Conservation (phyloP, 768 basidiomycete genomes). For the Kwoniella bestiolae region DNA sequence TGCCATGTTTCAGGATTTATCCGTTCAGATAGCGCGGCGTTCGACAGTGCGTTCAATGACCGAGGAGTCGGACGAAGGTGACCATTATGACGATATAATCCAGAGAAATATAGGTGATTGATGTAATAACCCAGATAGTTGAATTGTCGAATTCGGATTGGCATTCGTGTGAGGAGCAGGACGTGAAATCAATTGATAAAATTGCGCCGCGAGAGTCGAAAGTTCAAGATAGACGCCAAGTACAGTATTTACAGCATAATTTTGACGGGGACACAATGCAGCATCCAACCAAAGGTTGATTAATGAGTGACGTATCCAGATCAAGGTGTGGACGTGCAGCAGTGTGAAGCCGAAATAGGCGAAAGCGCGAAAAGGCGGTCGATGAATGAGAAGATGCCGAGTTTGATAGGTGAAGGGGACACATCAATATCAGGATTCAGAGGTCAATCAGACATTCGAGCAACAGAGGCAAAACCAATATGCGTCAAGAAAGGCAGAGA, state of each 20-base stretch:
- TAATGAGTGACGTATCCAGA: not conserved
- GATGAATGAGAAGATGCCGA: not conserved
- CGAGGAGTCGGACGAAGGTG: too few species aligned
- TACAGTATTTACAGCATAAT: not conserved
- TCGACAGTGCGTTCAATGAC: too few species aligned
- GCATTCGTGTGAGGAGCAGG: not conserved
- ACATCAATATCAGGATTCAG: not conserved
- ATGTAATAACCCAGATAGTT: not conserved
- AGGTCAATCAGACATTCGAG: not conserved
- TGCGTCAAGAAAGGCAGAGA: not conserved
- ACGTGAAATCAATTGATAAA: not conserved
- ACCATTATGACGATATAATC: not conserved
- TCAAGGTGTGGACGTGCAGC: not conserved
- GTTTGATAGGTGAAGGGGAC: too few species aligned
- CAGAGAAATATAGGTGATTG: not conserved
- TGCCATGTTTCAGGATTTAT: too few species aligned
- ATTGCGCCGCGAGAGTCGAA: not conserved
- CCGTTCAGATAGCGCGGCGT: too few species aligned
- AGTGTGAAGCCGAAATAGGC: not conserved
- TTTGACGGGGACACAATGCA: not conserved
- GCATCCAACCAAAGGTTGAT: not conserved
- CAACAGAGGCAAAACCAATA: not conserved
- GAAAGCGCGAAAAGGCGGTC: not conserved
- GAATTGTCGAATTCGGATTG: not conserved
- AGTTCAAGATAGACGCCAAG: not conserved